Evolutionary conservation across 2,329 filamentous ascomycete genomes (phyloP), one percentile per base, ranked within the genome.

Genomic region (Nothopassalora personata): DNA sequence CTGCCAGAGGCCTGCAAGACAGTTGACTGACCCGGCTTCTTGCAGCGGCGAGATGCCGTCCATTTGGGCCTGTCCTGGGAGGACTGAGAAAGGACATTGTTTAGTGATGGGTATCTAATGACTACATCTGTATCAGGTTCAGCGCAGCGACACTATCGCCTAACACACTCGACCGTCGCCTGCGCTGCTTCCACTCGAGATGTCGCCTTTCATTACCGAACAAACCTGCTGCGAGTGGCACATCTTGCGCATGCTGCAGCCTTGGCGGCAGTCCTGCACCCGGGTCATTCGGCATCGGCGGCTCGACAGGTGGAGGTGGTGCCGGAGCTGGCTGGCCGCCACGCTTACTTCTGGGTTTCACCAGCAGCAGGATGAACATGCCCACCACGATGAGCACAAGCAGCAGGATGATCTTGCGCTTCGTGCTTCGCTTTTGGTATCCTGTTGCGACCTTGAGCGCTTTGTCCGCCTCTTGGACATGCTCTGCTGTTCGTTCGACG

Each of bases 351-450:
- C 88, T 91, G 1, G 90, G 90, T 75, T 96, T 96, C 62, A 96
- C 80, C 43, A 90, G 74, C 1, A 96, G 75, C 45, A 96, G 72
- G 67, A 96, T 96, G 69, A 99, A 88, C 77, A 96, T 83, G 33
- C 90, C 94, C 19, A 87, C 86, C 54, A 99, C 87, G 23, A 97
- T 76, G 28, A 99, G 78, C 6, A 96, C 75, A 19, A 99, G 80
- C n/a, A 99, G 79, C 45, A 99, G 80, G 58, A 99, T 94, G 51
- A 96, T 86, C 77, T 96, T 97, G 65, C 94, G 83, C 77, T 97
- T 99, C 23, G 90, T 91, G 54, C 88, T 88, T 71, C 86, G 88
- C 73, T 85, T 86, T 78, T 99, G 94, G 71, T 97, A 97, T 18
- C 89, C 88, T 4, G 89, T 91, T 13, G 94, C 86, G 58, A 95